phyloP scores from a whole-genome alignment of 2,329 filamentous ascomycete species.

The Diaporthe destruens region DNA sequence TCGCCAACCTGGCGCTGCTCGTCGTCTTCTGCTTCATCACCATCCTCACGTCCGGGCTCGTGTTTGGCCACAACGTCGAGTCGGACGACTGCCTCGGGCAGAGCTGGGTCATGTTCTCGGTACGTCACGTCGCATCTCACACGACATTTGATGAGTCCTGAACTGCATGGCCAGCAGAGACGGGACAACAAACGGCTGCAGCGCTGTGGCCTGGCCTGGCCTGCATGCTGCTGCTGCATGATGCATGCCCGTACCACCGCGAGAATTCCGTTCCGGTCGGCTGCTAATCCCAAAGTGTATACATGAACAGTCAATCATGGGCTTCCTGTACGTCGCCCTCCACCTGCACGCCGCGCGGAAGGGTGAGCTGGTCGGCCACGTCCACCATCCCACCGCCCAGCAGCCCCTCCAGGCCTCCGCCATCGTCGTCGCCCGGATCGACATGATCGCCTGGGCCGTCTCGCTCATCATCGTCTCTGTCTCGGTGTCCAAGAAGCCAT shows the following conservation, averaged over 20 bases:
- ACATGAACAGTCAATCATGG: conserved; percentile 47
- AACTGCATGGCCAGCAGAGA: conserved; percentile 27
- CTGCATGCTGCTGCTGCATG: conserved; percentile 11
- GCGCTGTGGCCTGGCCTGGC: neutral
- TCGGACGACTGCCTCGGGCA: conserved; percentile 38
- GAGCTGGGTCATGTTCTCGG: conserved; percentile 42
- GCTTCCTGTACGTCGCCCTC: conserved; percentile 49
- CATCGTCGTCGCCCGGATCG: conserved; percentile 48
- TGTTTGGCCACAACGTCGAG: conserved; percentile 34
- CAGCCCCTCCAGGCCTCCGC: conserved; percentile 50
- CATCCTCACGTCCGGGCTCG: conserved; percentile 38
- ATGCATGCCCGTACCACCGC: neutral
- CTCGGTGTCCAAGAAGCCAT: conserved; percentile 40
- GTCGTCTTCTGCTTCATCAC: conserved; percentile 40
- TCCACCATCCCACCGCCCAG: conserved; percentile 43
- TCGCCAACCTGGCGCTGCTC: conserved; percentile 32
- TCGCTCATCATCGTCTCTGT: conserved; percentile 48
- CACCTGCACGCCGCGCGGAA: conserved; percentile 48
- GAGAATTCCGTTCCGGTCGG: neutral
- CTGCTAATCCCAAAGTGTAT: conserved; percentile 23
- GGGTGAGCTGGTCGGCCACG: conserved; percentile 43
- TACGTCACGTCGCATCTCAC: conserved; percentile 32
- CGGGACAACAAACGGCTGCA: conserved; percentile 24
- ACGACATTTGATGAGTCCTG: no score
- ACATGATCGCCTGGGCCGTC: conserved; percentile 47